Base-by-base conservation (phyloP, 495 filamentous ascomycete species). In the Filosporella fistucella region DNA sequence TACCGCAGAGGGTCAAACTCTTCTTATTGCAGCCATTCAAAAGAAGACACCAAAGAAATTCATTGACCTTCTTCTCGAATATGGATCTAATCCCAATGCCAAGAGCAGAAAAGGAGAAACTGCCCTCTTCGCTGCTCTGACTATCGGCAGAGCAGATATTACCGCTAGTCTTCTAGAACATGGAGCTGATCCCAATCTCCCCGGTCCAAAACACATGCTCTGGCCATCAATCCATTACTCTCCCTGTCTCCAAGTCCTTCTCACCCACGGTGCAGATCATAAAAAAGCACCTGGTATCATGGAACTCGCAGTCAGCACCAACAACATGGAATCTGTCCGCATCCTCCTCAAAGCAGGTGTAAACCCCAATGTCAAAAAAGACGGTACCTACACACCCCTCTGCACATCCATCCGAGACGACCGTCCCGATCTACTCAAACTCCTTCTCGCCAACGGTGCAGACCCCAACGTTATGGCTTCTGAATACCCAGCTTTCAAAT, bases 381-480 rank as follows among this genome's bases (percentile, higher is more conserved):
- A 78, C 45, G 75, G 74, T 24, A 68, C 71, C 40, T 78, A 77
- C 56, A 77, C 76, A 3, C 76, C 76, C 0, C 61, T 80, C 0
- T 78, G 72, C 60, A 75, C 76, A 2, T 65, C 75, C 12, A 78
- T 80, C 54, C 71, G 76, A 23, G 72, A 78, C 44, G 68, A 78
- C 44, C 63, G 69, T 24, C 42, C 62, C 13, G 70, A 75, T 52
- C 72, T 81, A 38, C 62, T 81, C 10, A 49, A 66, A 20, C 61
- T 77, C 7, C 64, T 81, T 1, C 64, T 79, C 13, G 51, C 58
- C 11, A 63, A 67, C 29, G 71, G 72, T 11, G 76, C 75, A 10
- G 68, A 77, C 55, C 74, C 77, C 4, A 81, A 79, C 46, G 6
- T 40, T 18, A 24, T 21, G 28, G 72, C 74, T 22, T 67, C 68